phyloP scores from a whole-genome alignment of 305 asterid genomes.

The Petunia hybrid region DNA sequence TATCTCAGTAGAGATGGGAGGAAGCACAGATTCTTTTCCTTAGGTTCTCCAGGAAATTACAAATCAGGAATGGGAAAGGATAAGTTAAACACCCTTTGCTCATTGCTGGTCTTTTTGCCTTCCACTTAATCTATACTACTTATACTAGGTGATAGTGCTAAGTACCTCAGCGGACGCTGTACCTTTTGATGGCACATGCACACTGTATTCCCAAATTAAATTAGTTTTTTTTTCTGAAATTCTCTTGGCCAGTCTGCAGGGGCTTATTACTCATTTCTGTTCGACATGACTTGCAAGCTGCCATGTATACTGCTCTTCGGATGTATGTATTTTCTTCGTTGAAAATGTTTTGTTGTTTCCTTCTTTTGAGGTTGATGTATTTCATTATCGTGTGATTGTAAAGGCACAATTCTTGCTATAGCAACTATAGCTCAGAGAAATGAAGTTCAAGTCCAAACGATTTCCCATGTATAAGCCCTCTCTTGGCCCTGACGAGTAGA shows the following conservation, averaged over 20 bases:
- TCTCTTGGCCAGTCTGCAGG: background rate
- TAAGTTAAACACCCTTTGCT: background rate
- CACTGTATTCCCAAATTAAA: conserved; percentile 9
- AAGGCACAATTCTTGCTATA: background rate
- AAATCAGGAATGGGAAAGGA: background rate
- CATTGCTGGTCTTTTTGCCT: background rate
- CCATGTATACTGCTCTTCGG: too few species aligned
- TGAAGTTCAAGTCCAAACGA: background rate
- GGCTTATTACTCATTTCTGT: background rate
- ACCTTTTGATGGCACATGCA: conserved; percentile 9
- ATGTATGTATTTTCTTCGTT: background rate
- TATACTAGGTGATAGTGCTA: background rate
- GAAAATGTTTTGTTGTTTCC: background rate
- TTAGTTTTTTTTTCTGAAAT: background rate
- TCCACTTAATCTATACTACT: background rate
- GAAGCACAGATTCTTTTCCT: background rate
- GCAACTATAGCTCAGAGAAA: background rate
- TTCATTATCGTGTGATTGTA: background rate
- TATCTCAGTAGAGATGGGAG: background rate
- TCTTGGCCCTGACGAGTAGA: background rate
- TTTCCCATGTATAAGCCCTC: background rate
- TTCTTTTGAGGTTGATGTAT: background rate
- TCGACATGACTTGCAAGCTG: background rate
- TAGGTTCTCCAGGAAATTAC: background rate
- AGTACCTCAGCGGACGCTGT: background rate